Conservation (phyloP, 495 filamentous ascomycete species). For the Talaromyces stipitatus region DNA sequence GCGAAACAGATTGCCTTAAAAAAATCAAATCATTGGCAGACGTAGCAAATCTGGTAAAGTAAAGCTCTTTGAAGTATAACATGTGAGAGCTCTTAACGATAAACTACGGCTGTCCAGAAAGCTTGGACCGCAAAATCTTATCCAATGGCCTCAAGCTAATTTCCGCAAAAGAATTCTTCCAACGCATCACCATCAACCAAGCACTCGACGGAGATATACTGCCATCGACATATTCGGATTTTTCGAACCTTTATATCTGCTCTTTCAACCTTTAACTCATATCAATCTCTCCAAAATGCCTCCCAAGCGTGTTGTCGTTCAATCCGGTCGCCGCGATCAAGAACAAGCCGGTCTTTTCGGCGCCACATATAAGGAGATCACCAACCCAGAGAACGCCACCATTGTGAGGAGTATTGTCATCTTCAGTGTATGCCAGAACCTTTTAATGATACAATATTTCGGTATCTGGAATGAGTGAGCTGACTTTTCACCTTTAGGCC, state of each 20-base stretch:
- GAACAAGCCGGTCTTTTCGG: constrained; percentile 43
- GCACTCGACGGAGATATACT: background rate
- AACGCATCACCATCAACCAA: background rate
- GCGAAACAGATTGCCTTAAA: background rate
- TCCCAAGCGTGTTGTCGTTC: constrained; percentile 33
- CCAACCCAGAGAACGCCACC: constrained; percentile 63
- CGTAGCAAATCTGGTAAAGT: background rate
- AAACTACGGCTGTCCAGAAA: constrained; percentile 26
- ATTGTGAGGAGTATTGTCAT: constrained; percentile 65
- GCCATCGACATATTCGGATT: background rate
- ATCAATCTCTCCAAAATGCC: constrained; percentile 17
- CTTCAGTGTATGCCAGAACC: constrained; percentile 61
- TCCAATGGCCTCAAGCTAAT: constrained; percentile 26
- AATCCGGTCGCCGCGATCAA: constrained; percentile 15
- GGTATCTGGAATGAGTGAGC: no score
- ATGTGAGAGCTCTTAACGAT: constrained; percentile 1
- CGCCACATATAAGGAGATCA: constrained; percentile 54
- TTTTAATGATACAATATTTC: no score
- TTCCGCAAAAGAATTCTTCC: constrained; percentile 33
- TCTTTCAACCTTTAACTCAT: background rate
- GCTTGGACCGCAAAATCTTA: constrained; percentile 26
- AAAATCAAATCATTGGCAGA: background rate
- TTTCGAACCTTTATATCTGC: background rate
- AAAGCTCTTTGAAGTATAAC: background rate
- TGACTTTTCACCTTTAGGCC: constrained; percentile 38